Conservation (phyloP, 2,329 filamentous ascomycete genomes). For the Furcasterigmium sp. region DNA sequence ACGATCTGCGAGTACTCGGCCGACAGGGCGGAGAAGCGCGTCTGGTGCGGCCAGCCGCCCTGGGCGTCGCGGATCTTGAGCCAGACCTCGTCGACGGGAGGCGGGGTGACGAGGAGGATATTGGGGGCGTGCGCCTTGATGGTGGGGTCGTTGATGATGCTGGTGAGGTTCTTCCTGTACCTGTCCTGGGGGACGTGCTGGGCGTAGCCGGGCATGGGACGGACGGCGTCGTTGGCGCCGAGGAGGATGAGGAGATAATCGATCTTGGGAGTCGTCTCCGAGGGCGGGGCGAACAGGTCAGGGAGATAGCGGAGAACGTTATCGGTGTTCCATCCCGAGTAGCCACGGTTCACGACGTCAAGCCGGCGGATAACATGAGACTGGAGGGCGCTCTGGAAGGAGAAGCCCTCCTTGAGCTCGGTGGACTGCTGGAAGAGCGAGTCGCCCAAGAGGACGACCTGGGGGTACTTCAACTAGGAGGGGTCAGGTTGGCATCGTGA, state of each 20-base stretch:
- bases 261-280: constrained; percentile 51
- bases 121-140: constrained; percentile 65
- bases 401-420: constrained; percentile 61
- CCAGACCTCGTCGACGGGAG: constrained; percentile 75
- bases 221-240: constrained; percentile 83
- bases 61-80: constrained; percentile 41
- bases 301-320: constrained; percentile 67
- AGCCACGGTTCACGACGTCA: constrained; percentile 84
- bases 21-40: constrained; percentile 41
- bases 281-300: constrained; percentile 64
- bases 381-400: constrained; percentile 67
- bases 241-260: constrained; percentile 73
- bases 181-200: constrained; percentile 76
- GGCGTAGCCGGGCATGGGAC: constrained; percentile 54
- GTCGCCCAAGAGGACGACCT: constrained; percentile 83
- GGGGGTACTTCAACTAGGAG: constrained; percentile 46
- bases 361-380: constrained; percentile 66
- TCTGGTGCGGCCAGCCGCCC: constrained; percentile 36
- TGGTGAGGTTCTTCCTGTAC: constrained; percentile 67
- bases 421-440: constrained; percentile 73
- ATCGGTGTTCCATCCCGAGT: constrained; percentile 79
- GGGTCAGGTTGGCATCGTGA: not conserved
- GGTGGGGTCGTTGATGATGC: constrained; percentile 66
- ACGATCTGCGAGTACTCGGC: constrained; percentile 54
- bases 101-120: constrained; percentile 75